Conservation (phyloP, 768 basidiomycete species). For the Trametes coccinea region DNA sequence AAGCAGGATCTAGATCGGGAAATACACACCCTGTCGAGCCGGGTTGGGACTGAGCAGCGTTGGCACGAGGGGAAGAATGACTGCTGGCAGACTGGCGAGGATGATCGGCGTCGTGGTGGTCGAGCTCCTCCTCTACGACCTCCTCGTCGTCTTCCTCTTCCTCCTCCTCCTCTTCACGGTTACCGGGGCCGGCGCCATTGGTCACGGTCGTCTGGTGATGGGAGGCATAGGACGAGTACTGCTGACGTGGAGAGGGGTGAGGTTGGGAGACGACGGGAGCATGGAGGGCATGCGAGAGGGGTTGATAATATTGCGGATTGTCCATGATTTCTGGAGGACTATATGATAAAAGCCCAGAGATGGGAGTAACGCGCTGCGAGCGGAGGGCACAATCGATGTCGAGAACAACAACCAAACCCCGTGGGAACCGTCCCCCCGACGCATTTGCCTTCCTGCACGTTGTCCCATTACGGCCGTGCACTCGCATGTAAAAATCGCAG, state of each 20-base stretch:
- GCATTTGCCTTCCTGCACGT: constrained; percentile 17
- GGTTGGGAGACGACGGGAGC: constrained; percentile 43
- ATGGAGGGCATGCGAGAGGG: constrained; percentile 76
- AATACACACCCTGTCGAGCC: constrained; percentile 33
- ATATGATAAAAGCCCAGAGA: constrained; percentile 24
- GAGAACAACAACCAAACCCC: constrained; percentile 29
- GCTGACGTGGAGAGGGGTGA: constrained; percentile 29
- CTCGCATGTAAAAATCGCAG: neutral
- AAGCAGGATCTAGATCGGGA: constrained; percentile 21
- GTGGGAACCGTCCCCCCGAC: constrained; percentile 23
- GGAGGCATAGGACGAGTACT: constrained; percentile 32
- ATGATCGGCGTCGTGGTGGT: constrained; percentile 31
- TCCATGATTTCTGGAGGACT: constrained; percentile 42
- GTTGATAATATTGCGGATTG: constrained; percentile 81
- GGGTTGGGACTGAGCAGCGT: constrained; percentile 28
- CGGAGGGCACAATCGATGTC: constrained; percentile 28
- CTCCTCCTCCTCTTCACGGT: constrained; percentile 55
- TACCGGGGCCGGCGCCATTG: constrained; percentile 27
- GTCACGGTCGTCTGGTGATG: constrained; percentile 32
- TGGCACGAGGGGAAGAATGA: constrained; percentile 30
- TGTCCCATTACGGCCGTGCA: neutral
- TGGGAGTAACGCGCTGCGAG: constrained; percentile 29
- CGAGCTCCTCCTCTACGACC: constrained; percentile 67
- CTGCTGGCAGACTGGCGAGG: constrained; percentile 33
- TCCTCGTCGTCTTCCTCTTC: constrained; percentile 78